phyloP scores from a whole-genome alignment of 2,329 filamentous ascomycete genomes.

The Diatrype stigma region DNA sequence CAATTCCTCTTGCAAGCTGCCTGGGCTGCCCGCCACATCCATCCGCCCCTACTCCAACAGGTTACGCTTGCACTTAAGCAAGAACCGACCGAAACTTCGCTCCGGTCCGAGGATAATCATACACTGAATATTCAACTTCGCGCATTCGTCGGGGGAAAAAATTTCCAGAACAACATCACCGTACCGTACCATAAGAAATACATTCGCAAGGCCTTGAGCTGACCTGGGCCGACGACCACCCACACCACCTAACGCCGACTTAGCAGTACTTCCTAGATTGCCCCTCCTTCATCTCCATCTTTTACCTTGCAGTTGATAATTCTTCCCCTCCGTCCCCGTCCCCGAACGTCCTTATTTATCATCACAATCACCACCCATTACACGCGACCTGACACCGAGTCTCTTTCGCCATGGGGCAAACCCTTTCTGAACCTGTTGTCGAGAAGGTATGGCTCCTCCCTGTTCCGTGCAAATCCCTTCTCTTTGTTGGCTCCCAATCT shows the following conservation, averaged over 20 bases:
- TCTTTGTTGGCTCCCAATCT: constrained; percentile 14
- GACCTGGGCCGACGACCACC: background rate
- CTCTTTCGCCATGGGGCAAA: constrained; percentile 81
- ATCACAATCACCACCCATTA: constrained; percentile 17
- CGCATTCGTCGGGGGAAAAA: background rate
- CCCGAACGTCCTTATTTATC: constrained; percentile 8
- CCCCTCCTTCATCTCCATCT: background rate
- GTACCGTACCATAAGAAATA: too few relatives aligned
- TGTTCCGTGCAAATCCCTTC: too few relatives aligned
- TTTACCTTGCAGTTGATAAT: constrained; percentile 5
- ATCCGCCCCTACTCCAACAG: background rate
- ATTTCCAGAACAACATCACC: background rate
- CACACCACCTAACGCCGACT: background rate
- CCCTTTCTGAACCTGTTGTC: constrained; percentile 96
- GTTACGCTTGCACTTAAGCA: background rate
- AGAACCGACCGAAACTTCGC: background rate
- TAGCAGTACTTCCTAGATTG: background rate
- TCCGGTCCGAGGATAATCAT: background rate
- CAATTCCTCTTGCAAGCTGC: too few relatives aligned
- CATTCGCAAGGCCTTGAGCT: background rate
- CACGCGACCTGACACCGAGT: constrained; percentile 22
- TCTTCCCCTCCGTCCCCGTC: constrained; percentile 20
- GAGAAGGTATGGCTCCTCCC: constrained; percentile 74
- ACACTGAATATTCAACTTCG: background rate
- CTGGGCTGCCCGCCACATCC: too few relatives aligned